These are phyloP conservation scores for Lipomyces sp. DNA, from an alignment of 805 yeast genomes.

Conservation along the genomic window DNA sequence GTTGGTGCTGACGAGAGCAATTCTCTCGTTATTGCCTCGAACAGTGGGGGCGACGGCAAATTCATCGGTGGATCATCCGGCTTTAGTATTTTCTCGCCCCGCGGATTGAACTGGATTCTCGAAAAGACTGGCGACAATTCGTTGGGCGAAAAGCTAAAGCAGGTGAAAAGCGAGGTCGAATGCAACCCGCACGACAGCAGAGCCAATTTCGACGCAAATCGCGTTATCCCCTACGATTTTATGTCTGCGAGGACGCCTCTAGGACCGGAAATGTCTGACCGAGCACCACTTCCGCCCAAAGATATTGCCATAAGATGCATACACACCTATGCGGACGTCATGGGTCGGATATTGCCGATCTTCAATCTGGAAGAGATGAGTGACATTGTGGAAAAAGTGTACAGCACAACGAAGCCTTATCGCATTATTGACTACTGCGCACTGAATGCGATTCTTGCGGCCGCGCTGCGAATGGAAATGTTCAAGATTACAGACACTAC, in stretches of 20 bases:
- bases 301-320: not conserved
- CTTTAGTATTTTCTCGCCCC: conserved; percentile 26
- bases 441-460: conserved; percentile 19
- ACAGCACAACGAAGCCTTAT: conserved; percentile 3
- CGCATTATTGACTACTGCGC: conserved; percentile 18
- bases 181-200: not conserved
- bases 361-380: conserved; percentile 13
- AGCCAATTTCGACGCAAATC: not conserved
- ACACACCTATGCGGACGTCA: not conserved
- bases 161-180: not conserved
- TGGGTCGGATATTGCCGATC: conserved; percentile 4
- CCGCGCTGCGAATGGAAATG: conserved; percentile 9
- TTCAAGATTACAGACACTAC: not conserved
- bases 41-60: conserved; percentile 7
- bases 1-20: not conserved
- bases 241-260: not conserved
- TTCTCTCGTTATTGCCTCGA: not conserved
- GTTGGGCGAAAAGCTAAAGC: conserved; percentile 4
- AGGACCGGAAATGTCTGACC: not conserved
- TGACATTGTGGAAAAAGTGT: conserved; percentile 9
- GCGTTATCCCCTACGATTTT: too few relatives aligned
- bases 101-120: conserved; percentile 30
- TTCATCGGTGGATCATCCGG: conserved; percentile 26
- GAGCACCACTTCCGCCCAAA: conserved; percentile 1
- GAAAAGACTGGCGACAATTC: conserved; percentile 21